Conservation (phyloP, 495 filamentous ascomycete genomes). For the Xylaria grammica region DNA sequence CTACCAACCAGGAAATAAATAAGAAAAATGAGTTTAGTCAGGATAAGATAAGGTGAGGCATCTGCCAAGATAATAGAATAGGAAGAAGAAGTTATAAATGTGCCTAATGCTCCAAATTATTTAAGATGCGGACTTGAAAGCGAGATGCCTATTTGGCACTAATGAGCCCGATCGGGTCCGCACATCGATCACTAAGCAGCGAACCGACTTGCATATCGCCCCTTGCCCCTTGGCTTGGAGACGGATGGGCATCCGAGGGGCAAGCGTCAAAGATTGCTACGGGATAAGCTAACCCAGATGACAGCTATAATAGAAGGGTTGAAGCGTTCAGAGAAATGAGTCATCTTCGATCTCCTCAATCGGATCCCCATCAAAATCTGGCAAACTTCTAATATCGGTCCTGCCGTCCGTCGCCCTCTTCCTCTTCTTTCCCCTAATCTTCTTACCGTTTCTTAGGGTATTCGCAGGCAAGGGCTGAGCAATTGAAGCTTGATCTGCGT, state of each 20-base stretch:
- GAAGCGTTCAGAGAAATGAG: background rate
- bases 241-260: background rate
- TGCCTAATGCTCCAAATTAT: background rate
- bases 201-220: background rate
- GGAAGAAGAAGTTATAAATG: background rate
- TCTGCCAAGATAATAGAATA: background rate
- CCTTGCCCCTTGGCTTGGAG: background rate
- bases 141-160: conserved; percentile 7
- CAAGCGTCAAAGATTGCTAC: background rate
- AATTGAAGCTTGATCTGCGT: conserved; percentile 10
- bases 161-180: conserved; percentile 9
- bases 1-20: background rate
- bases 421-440: conserved; percentile 37
- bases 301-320: background rate
- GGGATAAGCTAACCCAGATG: background rate
- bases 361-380: conserved; percentile 50
- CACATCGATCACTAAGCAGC: conserved; percentile 1
- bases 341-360: conserved; percentile 51
- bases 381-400: conserved; percentile 47
- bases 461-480: background rate
- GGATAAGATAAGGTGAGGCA: background rate
- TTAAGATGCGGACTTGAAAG: background rate
- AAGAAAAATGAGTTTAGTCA: background rate
- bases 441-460: conserved; percentile 6
- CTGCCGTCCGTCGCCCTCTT: conserved; percentile 43